Evolutionary conservation across 1,139 yeast species (phyloP), one percentile per base, ranked within the genome.

Genomic region (Magnusiomyces paraingens): DNA sequence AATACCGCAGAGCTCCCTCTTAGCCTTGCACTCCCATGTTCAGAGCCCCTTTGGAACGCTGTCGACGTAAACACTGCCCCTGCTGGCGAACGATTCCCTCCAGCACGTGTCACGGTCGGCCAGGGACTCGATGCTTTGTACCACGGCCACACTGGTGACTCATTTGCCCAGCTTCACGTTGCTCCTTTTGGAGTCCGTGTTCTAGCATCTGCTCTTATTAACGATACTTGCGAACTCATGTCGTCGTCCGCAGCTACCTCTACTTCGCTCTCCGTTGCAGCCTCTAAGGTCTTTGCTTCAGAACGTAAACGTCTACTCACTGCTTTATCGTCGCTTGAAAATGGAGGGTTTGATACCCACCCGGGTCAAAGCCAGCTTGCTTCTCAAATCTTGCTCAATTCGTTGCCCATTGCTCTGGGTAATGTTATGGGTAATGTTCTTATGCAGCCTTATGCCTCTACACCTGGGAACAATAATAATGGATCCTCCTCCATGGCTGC

Each of bases 21-120:
- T 14, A 8, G 29, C 22, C 41, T 54, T 1, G 47, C 42, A 22
- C 57, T 70, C 38, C 73, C 73, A 3, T 68, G 72, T 58, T 62
- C 68, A 1, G 73, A 70, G 54, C 54, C 58, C 12, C 55, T 66
- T 20, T 68, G 72, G 72, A 64, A 62, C 52, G 50, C 67, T 2
- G 18, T 42, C 20, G 53, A 44, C n/a, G 15, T 45, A 2, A 22
- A 39, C 17, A 15, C 43, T 2, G 40, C 38, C 17, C 46, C 52
- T 4, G 41, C 29, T 6, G 21, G 40, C 3, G 38, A 21, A 3
- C 43, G 41, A 14, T 21, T 35, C 48, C 47, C 12, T 20, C 45
- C 52, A 39, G 22, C 26, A 50, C 32, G 32, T 20, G 35, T 44
- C 40, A 17, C 49, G 10, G 18, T 18, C 36, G 49, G 41, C 29